phyloP scores from a whole-genome alignment of 495 filamentous ascomycete genomes.

The Podospora anserina region DNA sequence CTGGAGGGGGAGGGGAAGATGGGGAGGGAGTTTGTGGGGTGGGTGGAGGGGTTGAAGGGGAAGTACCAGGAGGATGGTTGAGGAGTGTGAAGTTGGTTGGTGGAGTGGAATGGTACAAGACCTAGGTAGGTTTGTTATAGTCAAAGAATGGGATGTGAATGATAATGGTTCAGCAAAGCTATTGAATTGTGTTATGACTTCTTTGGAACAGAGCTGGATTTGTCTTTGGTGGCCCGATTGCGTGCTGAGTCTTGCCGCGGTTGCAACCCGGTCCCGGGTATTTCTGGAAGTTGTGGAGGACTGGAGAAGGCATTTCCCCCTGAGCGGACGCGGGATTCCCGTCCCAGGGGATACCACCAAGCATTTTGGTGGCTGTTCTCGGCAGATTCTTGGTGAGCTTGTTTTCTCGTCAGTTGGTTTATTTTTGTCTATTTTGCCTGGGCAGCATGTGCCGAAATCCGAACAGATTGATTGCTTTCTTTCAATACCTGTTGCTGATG shows the following conservation, averaged over 20 bases:
- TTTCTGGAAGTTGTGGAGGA: not conserved
- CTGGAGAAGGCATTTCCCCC: not conserved
- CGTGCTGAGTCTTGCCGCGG: not conserved
- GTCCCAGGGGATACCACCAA: not conserved
- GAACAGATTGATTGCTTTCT: not conserved
- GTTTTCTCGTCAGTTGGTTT: not conserved
- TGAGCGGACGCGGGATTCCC: not conserved
- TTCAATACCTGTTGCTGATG: too few relatives aligned
- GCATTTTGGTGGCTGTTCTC: not conserved
- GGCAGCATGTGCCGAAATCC: not conserved
- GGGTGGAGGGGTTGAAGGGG: slow-evolving; percentile 60
- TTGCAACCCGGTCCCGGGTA: not conserved
- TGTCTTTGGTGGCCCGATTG: not conserved
- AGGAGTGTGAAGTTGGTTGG: not conserved
- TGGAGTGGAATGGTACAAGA: too few relatives aligned
- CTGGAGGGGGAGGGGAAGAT: slow-evolving; percentile 66
- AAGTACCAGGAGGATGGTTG: slow-evolving; percentile 43
- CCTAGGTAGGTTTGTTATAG: not conserved
- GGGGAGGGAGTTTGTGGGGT: slow-evolving; percentile 67
- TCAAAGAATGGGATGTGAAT: not conserved
- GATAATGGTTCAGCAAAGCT: not conserved
- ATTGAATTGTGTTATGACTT: not conserved
- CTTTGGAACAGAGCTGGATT: not conserved
- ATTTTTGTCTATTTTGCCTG: not conserved
- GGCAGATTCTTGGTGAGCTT: not conserved